Base-by-base conservation (phyloP, 805 yeast genomes). In the Hanseniaspora lindneri region DNA sequence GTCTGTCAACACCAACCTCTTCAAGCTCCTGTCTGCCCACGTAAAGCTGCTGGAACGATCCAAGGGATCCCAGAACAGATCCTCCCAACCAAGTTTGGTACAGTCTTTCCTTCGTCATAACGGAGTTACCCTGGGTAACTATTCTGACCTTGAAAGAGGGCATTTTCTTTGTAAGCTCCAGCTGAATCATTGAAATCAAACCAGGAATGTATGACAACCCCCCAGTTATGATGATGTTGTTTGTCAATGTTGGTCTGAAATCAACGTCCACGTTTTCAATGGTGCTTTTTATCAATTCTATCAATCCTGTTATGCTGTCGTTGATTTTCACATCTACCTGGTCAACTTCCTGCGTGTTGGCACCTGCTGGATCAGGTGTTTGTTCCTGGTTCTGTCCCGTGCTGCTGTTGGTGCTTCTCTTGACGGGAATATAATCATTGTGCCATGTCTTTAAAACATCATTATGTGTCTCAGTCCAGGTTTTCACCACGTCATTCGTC, bases 31-130 rank as follows among this genome's bases (percentile, higher is more conserved):
- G 76, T 58, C 78, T 80, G 36, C 88, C 82, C 2, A 88, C 95
- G 96, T 96, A 88, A 66, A 83, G 68, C 64, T 88, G 96, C 63
- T 88, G 96, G 71, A 88, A 88, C 2, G 95, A 84, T 29, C 96
- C 96, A 56, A 88, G 71, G 46, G 92, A 80, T 5, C 94, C 78
- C 49, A 88, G 67, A 33, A 88, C 87, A 54, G 89, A 80, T 7
- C 95, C 96, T 39, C 96, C 96, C 43, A 88, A 74, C 95, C 96
- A 88, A 7, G 89, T 71, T 52, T 86, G 83, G 59, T 75, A 81
- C 54, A 77, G 75, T 59, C 96, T 74, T 64, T 88, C 96, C 49
- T 72, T 71, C 5, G 46, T 21, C 43, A 42, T 42, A 3, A 28
- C 43, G 4, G 80, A 63, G 58, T 78, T 79, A 39, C 96, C 96